Evolutionary conservation across 139 green algal species (phyloP).

Genomic region (Trebouxia sp.): DNA sequence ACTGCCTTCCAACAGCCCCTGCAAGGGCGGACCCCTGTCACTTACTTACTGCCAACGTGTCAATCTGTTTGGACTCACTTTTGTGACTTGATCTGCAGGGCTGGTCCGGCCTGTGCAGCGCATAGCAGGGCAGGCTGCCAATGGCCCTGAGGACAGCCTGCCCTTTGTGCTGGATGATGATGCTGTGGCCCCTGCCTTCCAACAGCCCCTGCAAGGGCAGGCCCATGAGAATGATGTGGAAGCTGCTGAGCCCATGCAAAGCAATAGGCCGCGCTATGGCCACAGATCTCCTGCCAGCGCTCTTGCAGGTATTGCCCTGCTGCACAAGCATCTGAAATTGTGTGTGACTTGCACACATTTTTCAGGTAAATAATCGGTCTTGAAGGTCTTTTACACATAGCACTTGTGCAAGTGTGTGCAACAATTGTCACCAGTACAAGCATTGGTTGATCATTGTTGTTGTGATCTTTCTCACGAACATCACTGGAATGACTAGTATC

Average conservation of each 20-base stretch:
- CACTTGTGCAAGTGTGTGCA: too few species aligned
- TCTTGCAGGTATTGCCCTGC: not conserved
- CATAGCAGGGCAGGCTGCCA: constrained; percentile 22
- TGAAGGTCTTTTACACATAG: too few species aligned
- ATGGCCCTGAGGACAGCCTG: constrained; percentile 13
- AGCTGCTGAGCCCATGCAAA: not conserved
- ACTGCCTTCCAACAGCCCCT: not conserved
- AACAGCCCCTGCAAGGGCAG: constrained; percentile 6
- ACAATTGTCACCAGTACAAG: too few species aligned
- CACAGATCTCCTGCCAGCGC: constrained; percentile 11
- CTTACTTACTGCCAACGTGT: too few species aligned
- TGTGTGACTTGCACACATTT: not conserved
- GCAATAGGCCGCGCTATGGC: not conserved
- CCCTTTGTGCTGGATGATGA: constrained; percentile 37
- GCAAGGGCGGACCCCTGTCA: not conserved
- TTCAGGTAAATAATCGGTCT: not conserved
- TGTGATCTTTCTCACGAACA: too few species aligned
- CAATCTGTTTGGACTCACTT: too few species aligned
- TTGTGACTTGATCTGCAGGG: not conserved
- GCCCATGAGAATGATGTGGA: not conserved
- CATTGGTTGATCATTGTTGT: too few species aligned
- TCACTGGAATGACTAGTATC: too few species aligned
- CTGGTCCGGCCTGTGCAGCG: not conserved
- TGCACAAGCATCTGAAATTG: not conserved
- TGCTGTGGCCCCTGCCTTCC: not conserved